Percentiles rank a stretch among this genome's conserved stretches.
phyloP scores from a whole-genome alignment of 2,329 filamentous ascomycete genomes.

The Cytospora mali region DNA sequence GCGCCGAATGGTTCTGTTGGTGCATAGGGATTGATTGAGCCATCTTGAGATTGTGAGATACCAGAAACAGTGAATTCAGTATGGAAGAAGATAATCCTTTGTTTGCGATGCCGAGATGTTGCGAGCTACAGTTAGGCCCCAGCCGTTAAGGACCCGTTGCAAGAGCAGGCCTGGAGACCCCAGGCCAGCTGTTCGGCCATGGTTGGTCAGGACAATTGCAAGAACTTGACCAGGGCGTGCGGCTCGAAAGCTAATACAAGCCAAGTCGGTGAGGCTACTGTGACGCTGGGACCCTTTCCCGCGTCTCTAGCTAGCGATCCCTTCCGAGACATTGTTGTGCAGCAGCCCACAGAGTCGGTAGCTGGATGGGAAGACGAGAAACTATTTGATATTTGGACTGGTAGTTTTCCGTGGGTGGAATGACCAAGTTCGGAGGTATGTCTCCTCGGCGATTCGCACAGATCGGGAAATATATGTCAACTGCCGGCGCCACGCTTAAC shows the following conservation, averaged over 20 bases:
- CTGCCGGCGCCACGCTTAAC: slow-evolving; percentile 16
- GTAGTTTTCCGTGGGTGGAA: slow-evolving; percentile 9
- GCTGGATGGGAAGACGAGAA: slow-evolving; percentile 2
- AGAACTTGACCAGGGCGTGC: slow-evolving; percentile 24
- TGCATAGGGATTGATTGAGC: slow-evolving; percentile 45
- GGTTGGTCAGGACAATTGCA: slow-evolving; percentile 29
- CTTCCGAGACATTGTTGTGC: slow-evolving; percentile 18
- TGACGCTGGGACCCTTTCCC: slow-evolving; percentile 4
- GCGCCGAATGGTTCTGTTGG: slow-evolving; percentile 28
- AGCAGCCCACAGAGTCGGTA: not conserved
- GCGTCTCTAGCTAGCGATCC: slow-evolving; percentile 9
- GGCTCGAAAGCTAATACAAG: slow-evolving; percentile 16
- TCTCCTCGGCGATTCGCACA: slow-evolving; percentile 18
- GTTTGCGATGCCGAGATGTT: slow-evolving; percentile 6
- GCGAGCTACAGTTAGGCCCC: slow-evolving; percentile 8
- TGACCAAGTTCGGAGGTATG: slow-evolving; percentile 12
- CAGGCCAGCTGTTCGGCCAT: slow-evolving; percentile 20
- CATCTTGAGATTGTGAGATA: slow-evolving; percentile 6
- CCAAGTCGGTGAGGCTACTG: slow-evolving; percentile 25
- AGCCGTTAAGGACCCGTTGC: slow-evolving; percentile 7
- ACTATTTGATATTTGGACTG: not conserved
- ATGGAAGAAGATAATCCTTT: not conserved
- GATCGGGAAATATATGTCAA: slow-evolving; percentile 19
- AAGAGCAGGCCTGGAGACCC: slow-evolving; percentile 19
- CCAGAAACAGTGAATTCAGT: slow-evolving; percentile 3